A percentile compares a stretch with the other conserved stretches of the same genome.
These are phyloP conservation scores for Ophiosphaerella korrae DNA, from an alignment of 2,329 filamentous ascomycete species.

Conservation along the genomic window DNA sequence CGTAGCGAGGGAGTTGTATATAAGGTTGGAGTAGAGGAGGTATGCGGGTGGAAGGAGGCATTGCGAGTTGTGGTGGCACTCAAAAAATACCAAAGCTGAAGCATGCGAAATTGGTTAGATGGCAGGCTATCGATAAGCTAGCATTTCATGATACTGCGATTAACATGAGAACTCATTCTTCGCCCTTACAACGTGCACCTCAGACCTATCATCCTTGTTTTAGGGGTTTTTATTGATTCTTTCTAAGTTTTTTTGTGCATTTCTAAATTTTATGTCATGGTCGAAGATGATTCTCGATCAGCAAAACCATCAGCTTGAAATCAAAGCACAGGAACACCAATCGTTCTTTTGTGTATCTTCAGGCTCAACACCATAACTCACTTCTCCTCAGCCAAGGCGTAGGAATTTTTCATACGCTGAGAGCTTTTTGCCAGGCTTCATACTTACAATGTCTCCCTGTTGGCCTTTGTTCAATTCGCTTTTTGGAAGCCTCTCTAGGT, in stretches of 20 bases:
- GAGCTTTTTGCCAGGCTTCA: not conserved
- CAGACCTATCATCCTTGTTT: not conserved
- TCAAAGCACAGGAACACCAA: not conserved
- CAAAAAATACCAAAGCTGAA: constrained; percentile 7
- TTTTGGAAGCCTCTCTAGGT: too few relatives aligned
- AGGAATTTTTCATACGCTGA: too few relatives aligned
- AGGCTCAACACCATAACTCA: not conserved
- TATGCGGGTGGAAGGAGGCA: constrained; percentile 56
- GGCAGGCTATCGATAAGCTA: constrained; percentile 2
- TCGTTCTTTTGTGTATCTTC: not conserved
- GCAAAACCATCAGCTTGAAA: too few relatives aligned
- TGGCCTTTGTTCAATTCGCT: too few relatives aligned
- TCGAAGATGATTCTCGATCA: too few relatives aligned
- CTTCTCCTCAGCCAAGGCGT: too few relatives aligned
- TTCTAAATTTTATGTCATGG: not conserved
- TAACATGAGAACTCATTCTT: not conserved
- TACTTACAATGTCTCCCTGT: not conserved
- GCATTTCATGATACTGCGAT: too few relatives aligned
- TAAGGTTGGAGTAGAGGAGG: constrained; percentile 70
- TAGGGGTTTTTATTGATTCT: constrained; percentile 8
- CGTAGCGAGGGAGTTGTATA: constrained; percentile 61
- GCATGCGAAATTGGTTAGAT: constrained; percentile 3
- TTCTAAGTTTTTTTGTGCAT: constrained; percentile 16
- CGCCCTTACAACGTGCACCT: not conserved
- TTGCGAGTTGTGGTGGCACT: constrained; percentile 17